Percentiles rank a stretch among this genome's conserved stretches.
Evolutionary conservation across 768 basidiomycete species (phyloP).

Genomic region (Amanita muscaria): DNA sequence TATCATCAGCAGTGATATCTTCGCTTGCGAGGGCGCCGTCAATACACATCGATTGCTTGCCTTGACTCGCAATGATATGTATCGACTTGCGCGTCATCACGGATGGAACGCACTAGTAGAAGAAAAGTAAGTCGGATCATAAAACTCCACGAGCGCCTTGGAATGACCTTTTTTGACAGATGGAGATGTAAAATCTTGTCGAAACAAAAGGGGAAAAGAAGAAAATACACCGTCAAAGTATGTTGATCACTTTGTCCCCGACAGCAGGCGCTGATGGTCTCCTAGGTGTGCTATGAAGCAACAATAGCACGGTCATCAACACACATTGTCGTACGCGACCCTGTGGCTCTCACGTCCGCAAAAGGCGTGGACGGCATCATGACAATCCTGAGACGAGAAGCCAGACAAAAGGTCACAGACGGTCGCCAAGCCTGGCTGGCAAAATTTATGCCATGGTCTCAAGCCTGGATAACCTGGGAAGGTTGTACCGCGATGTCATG

Average conservation of each 20-base stretch:
- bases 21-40: constrained; percentile 13
- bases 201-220: constrained; percentile 2
- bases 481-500: constrained; percentile 3
- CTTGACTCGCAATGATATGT: constrained; percentile 11
- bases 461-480: neutral
- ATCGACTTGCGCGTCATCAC: constrained; percentile 6
- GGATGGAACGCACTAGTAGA: constrained; percentile 11
- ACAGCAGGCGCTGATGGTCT: neutral
- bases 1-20: constrained; percentile 7
- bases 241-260: neutral
- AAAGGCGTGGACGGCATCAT: constrained; percentile 9
- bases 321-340: neutral
- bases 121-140: constrained; percentile 7
- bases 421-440: constrained; percentile 3
- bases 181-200: constrained; percentile 4
- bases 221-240: constrained; percentile 7
- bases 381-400: constrained; percentile 8
- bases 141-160: neutral
- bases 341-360: constrained; percentile 4
- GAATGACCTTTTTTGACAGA: constrained; percentile 1
- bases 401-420: neutral
- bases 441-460: neutral
- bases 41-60: constrained; percentile 9
- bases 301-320: constrained; percentile 6
- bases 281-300: constrained; percentile 9